Evolutionary conservation across 345 rosid species (phyloP).

Genomic region (Gossypium turneri): DNA sequence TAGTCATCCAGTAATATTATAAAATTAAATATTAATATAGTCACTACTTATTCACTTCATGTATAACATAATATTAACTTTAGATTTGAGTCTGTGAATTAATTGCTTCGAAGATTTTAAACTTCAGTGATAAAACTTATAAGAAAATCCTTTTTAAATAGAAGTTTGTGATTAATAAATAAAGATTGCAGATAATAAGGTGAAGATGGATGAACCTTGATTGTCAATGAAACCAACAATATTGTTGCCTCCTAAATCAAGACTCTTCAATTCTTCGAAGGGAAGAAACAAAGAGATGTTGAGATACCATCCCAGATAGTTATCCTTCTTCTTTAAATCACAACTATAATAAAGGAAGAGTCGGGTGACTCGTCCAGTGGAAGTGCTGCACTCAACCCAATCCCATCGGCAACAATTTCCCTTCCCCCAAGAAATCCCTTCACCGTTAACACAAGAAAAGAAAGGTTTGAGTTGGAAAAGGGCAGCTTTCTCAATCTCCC

Average conservation of each 20-base stretch:
- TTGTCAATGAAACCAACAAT: not conserved
- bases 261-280: no score
- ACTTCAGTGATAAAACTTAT: not conserved
- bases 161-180: no score
- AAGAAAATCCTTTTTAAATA: not conserved
- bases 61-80: not conserved
- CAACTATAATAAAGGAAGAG: not conserved
- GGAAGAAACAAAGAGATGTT: no score
- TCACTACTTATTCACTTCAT: not conserved
- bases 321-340: rapidly evolving
- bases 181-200: no score
- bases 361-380: not conserved
- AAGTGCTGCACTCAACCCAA: not conserved
- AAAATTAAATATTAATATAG: no score
- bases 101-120: no score
- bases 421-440: not conserved
- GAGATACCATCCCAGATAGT: not conserved
- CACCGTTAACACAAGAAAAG: not conserved
- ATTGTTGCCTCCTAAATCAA: no score
- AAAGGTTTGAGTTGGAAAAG: no score
- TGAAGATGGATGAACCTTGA: not conserved
- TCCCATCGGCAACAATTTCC: not conserved
- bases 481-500: no score
- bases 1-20: not conserved
- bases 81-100: not conserved